phyloP scores from a whole-genome alignment of 139 green algal genomes.

The Astrephomene gubernaculifera region DNA sequence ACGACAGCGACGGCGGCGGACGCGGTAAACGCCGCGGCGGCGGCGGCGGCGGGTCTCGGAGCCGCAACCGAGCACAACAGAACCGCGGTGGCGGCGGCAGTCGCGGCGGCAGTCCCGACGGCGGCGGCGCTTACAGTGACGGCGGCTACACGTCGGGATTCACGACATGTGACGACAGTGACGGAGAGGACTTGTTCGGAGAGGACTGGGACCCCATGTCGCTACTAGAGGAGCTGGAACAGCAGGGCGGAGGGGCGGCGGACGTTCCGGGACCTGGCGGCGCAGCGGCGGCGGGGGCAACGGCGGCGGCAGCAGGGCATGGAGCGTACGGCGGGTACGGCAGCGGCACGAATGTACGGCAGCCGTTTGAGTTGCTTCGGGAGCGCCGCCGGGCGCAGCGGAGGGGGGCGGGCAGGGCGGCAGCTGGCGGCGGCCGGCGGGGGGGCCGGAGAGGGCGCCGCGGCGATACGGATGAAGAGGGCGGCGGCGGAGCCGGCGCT shows the following conservation, averaged over 20 bases:
- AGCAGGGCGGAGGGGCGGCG: no score
- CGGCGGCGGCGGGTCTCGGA: not conserved
- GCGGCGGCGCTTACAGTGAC: constrained; percentile 1
- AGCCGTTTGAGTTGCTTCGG: constrained; percentile 67
- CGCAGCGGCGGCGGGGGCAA: not conserved
- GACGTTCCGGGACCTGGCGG: no score
- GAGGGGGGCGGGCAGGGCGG: not conserved
- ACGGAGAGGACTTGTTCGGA: constrained; percentile 53
- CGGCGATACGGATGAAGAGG: not conserved
- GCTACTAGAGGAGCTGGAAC: constrained; percentile 65
- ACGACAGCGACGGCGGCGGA: constrained; percentile 3
- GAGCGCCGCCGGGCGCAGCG: constrained; percentile 15
- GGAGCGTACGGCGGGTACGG: constrained; percentile 19
- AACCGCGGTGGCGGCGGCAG: not conserved
- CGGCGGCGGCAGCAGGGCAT: not conserved
- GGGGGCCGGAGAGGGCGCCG: not conserved
- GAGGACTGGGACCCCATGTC: constrained; percentile 57
- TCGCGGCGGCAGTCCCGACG: not conserved
- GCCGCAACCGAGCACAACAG: not conserved
- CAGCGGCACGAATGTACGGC: not conserved
- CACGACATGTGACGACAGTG: constrained; percentile 32
- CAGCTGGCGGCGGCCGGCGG: not conserved
- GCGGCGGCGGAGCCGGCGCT: not conserved
- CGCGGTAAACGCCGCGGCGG: no score
- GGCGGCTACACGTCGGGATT: constrained; percentile 32